These are phyloP conservation scores for Phycomyces blakesleeanus DNA, from an alignment of 192 early-diverging fungal genomes.

Conservation along the genomic window DNA sequence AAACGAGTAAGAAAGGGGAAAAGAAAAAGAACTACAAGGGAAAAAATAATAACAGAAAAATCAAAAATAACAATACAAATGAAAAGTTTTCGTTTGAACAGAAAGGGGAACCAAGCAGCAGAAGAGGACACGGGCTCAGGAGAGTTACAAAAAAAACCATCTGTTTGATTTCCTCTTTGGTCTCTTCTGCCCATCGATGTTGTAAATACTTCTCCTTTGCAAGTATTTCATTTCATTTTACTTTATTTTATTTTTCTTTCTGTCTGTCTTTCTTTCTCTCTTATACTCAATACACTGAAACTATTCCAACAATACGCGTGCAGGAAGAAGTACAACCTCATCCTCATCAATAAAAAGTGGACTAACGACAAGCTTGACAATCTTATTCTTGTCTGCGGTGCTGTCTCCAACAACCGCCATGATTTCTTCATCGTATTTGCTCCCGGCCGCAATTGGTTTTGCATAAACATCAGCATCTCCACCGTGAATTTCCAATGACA, in stretches of 20 bases:
- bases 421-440: slow-evolving; percentile 29
- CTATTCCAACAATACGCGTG: slow-evolving; percentile 31
- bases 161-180: neutral
- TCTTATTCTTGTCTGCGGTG: slow-evolving; percentile 13
- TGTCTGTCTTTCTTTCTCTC: neutral
- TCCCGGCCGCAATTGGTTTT: slow-evolving; percentile 24
- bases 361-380: slow-evolving; percentile 27
- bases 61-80: neutral
- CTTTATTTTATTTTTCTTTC: neutral
- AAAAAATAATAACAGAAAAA: neutral
- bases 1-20: neutral
- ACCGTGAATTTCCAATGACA: slow-evolving; percentile 36
- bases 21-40: neutral
- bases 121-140: neutral
- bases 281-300: neutral
- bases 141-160: neutral
- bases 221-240: neutral
- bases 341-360: slow-evolving; percentile 37
- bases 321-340: slow-evolving; percentile 24
- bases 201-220: no score
- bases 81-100: neutral
- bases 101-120: neutral
- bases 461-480: slow-evolving; percentile 34
- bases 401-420: slow-evolving; percentile 27
- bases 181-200: no score